Evolutionary conservation across 73 alveolate species (phyloP).

Genomic region (Durusdinium trenchii): DNA sequence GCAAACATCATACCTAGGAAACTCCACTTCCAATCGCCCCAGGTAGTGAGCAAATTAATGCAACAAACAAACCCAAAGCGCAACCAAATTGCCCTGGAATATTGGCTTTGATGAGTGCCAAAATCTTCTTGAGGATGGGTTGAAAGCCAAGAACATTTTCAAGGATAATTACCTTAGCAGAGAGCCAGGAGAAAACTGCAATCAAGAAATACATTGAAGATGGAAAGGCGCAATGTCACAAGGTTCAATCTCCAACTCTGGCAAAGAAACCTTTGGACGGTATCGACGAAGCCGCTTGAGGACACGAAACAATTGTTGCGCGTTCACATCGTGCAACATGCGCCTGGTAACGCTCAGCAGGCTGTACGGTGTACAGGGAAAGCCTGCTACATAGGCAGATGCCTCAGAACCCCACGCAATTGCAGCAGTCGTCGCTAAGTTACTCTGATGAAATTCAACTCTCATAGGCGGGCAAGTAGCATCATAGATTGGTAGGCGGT

Average conservation of each 20-base stretch:
- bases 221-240: background rate
- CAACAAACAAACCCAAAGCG: background rate
- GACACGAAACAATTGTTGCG: background rate
- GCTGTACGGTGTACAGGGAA: constrained; percentile 15
- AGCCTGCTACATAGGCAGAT: background rate
- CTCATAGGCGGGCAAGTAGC: background rate
- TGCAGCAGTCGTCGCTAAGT: background rate
- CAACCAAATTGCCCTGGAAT: constrained; percentile 33
- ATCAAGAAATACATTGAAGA: background rate
- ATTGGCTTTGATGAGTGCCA: background rate
- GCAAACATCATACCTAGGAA: background rate
- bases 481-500: background rate
- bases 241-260: background rate
- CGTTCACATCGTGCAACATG: background rate
- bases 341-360: background rate
- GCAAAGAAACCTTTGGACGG: constrained; percentile 19
- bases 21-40: background rate
- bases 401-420: background rate
- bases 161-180: background rate
- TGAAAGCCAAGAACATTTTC: constrained; percentile 19
- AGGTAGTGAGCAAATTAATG: background rate
- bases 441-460: background rate
- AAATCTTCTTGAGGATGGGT: background rate
- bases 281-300: background rate
- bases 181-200: background rate